Conservation (phyloP, 2,329 filamentous ascomycete genomes). For the Ascochyta fabae region DNA sequence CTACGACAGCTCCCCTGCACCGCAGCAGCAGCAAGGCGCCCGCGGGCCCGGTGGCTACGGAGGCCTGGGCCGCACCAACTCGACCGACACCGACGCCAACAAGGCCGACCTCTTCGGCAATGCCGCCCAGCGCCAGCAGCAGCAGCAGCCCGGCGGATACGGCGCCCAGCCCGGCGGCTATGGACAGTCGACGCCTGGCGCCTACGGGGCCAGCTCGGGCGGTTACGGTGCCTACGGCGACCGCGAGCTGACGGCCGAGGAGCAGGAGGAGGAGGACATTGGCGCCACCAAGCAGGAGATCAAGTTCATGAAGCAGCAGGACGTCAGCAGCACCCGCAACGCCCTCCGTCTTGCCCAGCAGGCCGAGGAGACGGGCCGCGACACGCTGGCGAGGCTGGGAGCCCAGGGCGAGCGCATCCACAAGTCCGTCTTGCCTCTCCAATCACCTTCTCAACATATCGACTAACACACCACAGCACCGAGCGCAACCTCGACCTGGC, state of each 20-base stretch:
- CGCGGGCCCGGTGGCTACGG: constrained; percentile 50
- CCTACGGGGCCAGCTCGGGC: constrained; percentile 30
- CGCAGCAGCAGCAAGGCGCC: constrained; percentile 14
- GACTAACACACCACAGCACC: constrained; percentile 44
- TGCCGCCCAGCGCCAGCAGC: constrained; percentile 58
- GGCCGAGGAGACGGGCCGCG: constrained; percentile 72
- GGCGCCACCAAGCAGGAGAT: constrained; percentile 77
- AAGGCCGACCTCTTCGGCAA: constrained; percentile 70
- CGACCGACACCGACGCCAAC: constrained; percentile 61
- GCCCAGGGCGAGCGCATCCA: constrained; percentile 48
- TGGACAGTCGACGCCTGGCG: constrained; percentile 27
- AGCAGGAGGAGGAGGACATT: constrained; percentile 75
- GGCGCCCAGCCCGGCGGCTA: constrained; percentile 34
- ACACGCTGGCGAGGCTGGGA: constrained; percentile 39
- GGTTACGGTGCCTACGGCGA: constrained; percentile 65
- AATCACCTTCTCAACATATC: neutral
- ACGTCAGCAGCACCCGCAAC: constrained; percentile 74
- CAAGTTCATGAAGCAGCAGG: constrained; percentile 72
- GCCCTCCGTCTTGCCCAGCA: constrained; percentile 67
- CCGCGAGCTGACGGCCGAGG: constrained; percentile 81
- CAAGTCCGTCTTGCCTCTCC: constrained; percentile 20
- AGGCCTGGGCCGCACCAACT: constrained; percentile 42
- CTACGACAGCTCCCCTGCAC: constrained; percentile 52
- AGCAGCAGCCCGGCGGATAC: constrained; percentile 41
- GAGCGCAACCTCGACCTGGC: constrained; percentile 84